phyloP scores from a whole-genome alignment of 495 filamentous ascomycete species.

The Mycothermus thermophilus region DNA sequence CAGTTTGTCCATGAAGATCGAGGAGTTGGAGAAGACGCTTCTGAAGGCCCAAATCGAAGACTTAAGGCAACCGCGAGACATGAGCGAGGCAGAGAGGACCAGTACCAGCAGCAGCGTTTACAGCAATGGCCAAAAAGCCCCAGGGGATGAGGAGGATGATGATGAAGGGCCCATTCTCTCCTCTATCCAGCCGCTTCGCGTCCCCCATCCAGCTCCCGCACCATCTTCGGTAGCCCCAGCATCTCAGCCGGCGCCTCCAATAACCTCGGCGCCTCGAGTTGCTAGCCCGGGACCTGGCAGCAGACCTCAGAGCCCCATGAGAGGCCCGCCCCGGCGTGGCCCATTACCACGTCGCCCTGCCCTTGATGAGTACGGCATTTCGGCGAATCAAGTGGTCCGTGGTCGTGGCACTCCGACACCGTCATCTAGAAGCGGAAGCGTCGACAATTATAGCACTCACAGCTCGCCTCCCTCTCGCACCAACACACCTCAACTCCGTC shows the following conservation, averaged over 20 bases:
- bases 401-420: constrained; percentile 2
- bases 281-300: too few relatives aligned
- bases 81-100: not conserved
- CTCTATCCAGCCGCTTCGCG: constrained; percentile 15
- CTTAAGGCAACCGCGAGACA: too few relatives aligned
- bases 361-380: constrained; percentile 17
- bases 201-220: constrained; percentile 2
- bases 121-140: constrained; percentile 12
- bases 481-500: constrained; percentile 14
- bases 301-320: constrained; percentile 8
- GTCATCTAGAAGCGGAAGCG: constrained; percentile 4
- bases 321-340: constrained; percentile 5
- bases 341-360: constrained; percentile 12
- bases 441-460: constrained; percentile 7
- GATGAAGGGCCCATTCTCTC: constrained; percentile 14
- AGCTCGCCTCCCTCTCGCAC: constrained; percentile 10
- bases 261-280: not conserved
- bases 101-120: constrained; percentile 18
- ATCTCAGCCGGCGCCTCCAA: not conserved
- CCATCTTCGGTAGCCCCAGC: not conserved
- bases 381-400: constrained; percentile 3
- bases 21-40: constrained; percentile 24
- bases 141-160: constrained; percentile 9
- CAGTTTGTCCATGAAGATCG: constrained; percentile 34
- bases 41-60: constrained; percentile 12